Evolutionary conservation across 805 yeast genomes (phyloP), one percentile per base, ranked within the genome.

Genomic region (Candida sakaeoensis): DNA sequence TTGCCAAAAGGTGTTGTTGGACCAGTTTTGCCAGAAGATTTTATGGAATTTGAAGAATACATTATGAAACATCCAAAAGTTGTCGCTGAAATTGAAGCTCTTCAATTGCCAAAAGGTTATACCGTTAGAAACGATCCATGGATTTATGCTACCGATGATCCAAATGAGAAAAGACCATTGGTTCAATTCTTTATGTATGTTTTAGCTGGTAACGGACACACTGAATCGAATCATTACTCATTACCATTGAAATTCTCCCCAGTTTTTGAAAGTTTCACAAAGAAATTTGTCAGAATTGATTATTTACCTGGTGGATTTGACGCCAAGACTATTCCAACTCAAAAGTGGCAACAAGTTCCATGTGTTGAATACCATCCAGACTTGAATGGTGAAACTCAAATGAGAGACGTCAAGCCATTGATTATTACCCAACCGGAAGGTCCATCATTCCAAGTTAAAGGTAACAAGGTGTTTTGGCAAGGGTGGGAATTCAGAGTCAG

Each of bases 131-230:
- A 74, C 55, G 91, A 84, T 57, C 87, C 90, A 39, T 85, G 95
- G 95, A 85, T 84, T 74, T 84, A 85, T 58, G 95, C 91, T 53
- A 80, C 88, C 24, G 88, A 82, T 55, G 80, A 79, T 51, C 64
- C 75, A 35, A 63, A 72, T 44, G 85, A 80, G 54, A 67, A 58
- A 32, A 74, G 81, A 60, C 75, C 79, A n/a, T 65, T 80, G 67
- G 68, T 80, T 47, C 89, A 82, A 65, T 80, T 81, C 59, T 82
- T 80, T 69, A 80, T 83, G 80, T 85, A 85, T 63, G 72, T 85
- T 54, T 70, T 73, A 49, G 79, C 75, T 42, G 77, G 84, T 47
- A 61, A 76, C 54, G 73, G 72, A 26, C 85, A 85, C 65, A 58
- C 77, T 35, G 85, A 82, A 58, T 79, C 85, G 4, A 83, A 83